A percentile compares a stretch with the other conserved stretches of the same genome.
Conservation (phyloP, 1,139 yeast genomes). For the Taphrina sp. region DNA sequence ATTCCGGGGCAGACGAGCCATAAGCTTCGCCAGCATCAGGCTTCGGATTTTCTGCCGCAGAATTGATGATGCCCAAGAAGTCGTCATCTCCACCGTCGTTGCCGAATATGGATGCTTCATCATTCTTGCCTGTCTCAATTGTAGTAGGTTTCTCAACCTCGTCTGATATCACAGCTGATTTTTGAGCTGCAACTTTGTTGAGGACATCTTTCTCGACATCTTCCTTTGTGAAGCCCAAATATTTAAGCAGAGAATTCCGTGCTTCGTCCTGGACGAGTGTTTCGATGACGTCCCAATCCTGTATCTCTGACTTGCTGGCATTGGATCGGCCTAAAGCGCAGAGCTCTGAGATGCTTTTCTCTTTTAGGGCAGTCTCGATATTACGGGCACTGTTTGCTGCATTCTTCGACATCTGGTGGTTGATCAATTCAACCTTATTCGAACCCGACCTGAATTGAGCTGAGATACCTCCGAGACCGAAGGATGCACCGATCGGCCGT, state of each 20-base stretch:
- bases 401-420: constrained; percentile 42
- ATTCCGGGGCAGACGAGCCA: constrained; percentile 38
- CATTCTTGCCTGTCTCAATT: not conserved
- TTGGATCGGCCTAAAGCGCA: constrained; percentile 55
- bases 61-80: constrained; percentile 32
- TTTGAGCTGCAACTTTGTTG: constrained; percentile 39
- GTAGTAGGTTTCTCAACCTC: constrained; percentile 18
- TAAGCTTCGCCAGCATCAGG: not conserved
- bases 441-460: constrained; percentile 54
- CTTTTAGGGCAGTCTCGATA: constrained; percentile 60
- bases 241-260: constrained; percentile 41
- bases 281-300: constrained; percentile 76
- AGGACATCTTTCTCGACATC: constrained; percentile 37
- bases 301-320: constrained; percentile 52
- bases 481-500: constrained; percentile 70
- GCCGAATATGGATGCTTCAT: constrained; percentile 24
- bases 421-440: constrained; percentile 53
- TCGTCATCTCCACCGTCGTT: constrained; percentile 40
- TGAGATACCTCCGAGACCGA: constrained; percentile 92
- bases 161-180: constrained; percentile 41
- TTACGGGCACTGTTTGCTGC: constrained; percentile 48
- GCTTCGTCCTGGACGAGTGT: constrained; percentile 57
- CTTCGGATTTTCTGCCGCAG: not conserved
- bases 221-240: constrained; percentile 40
- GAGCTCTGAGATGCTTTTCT: constrained; percentile 55